These are phyloP conservation scores for Aspergillus biplanus DNA, from an alignment of 495 filamentous ascomycete genomes.

Conservation along the genomic window DNA sequence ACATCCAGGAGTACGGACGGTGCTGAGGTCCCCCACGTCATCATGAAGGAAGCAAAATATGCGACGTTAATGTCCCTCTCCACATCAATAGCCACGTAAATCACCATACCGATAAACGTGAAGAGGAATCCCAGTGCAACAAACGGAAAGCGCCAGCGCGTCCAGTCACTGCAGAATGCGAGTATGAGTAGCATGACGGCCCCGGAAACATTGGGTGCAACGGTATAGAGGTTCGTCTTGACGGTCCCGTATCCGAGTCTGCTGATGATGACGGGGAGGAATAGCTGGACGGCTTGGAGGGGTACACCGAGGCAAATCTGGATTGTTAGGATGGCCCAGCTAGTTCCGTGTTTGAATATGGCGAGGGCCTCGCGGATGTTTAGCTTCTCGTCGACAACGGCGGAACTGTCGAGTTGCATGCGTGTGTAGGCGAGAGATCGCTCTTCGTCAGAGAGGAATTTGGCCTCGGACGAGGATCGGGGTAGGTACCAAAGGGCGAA, in stretches of 20 bases:
- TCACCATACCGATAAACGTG: conserved; percentile 72
- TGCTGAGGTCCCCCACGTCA: conserved; percentile 65
- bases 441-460: conserved; percentile 64
- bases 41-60: conserved; percentile 79
- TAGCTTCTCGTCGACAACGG: conserved; percentile 70
- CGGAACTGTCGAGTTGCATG: conserved; percentile 70
- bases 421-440: conserved; percentile 68
- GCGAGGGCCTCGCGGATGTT: conserved; percentile 61
- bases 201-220: conserved; percentile 68
- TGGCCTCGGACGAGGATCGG: conserved; percentile 58
- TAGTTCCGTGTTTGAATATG: conserved; percentile 62
- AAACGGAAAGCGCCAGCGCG: conserved; percentile 68
- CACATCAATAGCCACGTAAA: conserved; percentile 66
- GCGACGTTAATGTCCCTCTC: conserved; percentile 58
- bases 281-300: conserved; percentile 66
- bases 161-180: conserved; percentile 64
- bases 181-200: conserved; percentile 68
- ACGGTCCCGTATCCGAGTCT: conserved; percentile 63
- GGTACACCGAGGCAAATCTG: conserved; percentile 76
- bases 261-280: conserved; percentile 70
- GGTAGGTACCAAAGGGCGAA: conserved; percentile 73
- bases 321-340: conserved; percentile 65
- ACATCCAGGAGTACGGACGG: conserved; percentile 52
- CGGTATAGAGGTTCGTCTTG: conserved; percentile 75
- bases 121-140: conserved; percentile 70